phyloP scores from a whole-genome alignment of 169 alveolate genomes.

The Babesia sp. region DNA sequence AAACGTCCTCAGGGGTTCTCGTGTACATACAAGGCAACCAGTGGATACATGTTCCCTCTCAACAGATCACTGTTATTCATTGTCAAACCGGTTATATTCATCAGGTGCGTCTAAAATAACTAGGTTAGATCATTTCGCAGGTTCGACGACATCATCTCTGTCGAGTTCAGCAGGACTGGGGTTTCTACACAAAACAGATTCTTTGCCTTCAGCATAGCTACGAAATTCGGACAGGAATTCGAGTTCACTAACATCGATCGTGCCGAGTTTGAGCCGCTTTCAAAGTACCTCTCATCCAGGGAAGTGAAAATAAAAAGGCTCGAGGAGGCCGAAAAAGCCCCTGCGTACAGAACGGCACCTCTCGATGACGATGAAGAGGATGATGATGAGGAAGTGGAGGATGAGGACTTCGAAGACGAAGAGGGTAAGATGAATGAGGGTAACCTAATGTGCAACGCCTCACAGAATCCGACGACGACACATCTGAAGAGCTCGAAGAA shows the following conservation, averaged over 20 bases:
- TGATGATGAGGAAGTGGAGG: constrained; percentile 78
- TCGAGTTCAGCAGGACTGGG: constrained; percentile 92
- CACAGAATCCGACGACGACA: constrained; percentile 57
- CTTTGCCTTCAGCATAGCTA: constrained; percentile 89
- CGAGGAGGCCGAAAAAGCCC: constrained; percentile 79
- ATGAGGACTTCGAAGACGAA: constrained; percentile 75
- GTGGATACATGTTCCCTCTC: constrained; percentile 94
- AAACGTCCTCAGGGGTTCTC: constrained; percentile 72
- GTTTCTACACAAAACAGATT: constrained; percentile 90
- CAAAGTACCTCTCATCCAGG: constrained; percentile 75
- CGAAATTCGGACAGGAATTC: constrained; percentile 85
- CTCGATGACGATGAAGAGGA: constrained; percentile 87
- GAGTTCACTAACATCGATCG: constrained; percentile 92
- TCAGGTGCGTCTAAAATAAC: constrained; percentile 67
- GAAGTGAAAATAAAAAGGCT: constrained; percentile 71
- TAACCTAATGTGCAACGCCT: constrained; percentile 13
- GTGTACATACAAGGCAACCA: constrained; percentile 94
- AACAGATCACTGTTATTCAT: constrained; percentile 91
- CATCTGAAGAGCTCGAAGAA: constrained; percentile 5
- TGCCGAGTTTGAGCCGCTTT: constrained; percentile 83
- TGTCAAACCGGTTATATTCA: constrained; percentile 93
- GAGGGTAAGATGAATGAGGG: constrained; percentile 1
- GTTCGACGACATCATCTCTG: constrained; percentile 90
- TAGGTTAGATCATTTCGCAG: constrained; percentile 13
- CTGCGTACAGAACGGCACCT: constrained; percentile 76